Evolutionary conservation across 805 yeast genomes (phyloP), one percentile per base, ranked within the genome.

Genomic region (Sungouiella thailandica): DNA sequence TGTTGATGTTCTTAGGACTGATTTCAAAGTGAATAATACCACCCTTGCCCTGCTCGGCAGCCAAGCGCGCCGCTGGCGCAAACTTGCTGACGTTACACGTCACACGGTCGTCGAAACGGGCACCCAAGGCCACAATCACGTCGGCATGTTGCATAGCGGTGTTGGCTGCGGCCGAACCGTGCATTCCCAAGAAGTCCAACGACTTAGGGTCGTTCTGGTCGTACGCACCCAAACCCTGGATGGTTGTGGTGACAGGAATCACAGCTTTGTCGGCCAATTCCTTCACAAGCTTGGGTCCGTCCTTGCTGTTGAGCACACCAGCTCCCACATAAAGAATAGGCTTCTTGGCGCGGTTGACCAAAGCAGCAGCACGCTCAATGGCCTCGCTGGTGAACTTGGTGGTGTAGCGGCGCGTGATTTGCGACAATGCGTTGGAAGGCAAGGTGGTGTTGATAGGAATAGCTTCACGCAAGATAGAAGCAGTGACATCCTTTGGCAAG

Each of bases 81-180:
- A 93, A 93, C 58, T 83, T 83, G 41, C 83, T 46, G 36, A 93
- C 70, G 53, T 76, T 76, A 53, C 93, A 82, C 27, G 98, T 93
- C 50, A 93, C 98, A 72, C 98, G 89, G 69, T 93, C 98, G 65
- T 93, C 98, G 53, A 93, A 93, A 60, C 98, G 78, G 23, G 97
- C 96, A 57, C 98, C 98, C 28, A 93, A 71, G 12, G 97, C 97
- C 43, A 93, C 65, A 55, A 93, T 86, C 51, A 89, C 68, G 63
- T 93, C 98, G 25, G 97, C 96, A 39, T 78, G 72, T 69, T 93
- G 98, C 49, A 93, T 82, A 34, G 97, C 94, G 53, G 83, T 59
- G 72, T 93, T 93, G 49, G 98, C 98, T 50, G 88, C 87, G 32
- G 88, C 96, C 41, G 80, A 74, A 46, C 98, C 98, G 64, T 93